Percentiles rank a stretch among this genome's conserved stretches.
phyloP scores from a whole-genome alignment of 495 filamentous ascomycete species.

The Penicillium egyptiacum region DNA sequence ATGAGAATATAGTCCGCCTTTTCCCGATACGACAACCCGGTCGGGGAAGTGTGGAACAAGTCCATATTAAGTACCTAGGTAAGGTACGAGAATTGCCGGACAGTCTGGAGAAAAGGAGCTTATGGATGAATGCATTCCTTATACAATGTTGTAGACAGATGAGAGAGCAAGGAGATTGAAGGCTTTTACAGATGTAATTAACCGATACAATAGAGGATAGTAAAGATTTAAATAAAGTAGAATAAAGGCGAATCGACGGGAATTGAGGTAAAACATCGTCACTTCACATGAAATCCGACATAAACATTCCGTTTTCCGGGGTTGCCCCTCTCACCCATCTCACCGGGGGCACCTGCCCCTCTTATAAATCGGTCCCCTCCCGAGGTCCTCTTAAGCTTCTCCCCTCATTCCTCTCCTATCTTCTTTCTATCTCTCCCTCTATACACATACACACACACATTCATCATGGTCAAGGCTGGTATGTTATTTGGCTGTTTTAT shows the following conservation, averaged over 20 bases:
- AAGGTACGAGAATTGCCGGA: constrained; percentile 11
- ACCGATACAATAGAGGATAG: neutral
- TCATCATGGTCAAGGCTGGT: constrained; percentile 90
- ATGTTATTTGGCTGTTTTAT: constrained; percentile 26
- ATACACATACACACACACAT: constrained; percentile 12
- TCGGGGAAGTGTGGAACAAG: constrained; percentile 9
- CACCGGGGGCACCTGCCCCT: constrained; percentile 13
- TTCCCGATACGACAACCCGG: constrained; percentile 17
- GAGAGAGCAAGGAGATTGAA: too few species aligned
- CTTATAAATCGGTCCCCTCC: constrained; percentile 20
- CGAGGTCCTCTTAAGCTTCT: constrained; percentile 23
- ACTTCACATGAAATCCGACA: constrained; percentile 8
- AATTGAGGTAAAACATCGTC: neutral
- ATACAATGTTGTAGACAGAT: neutral
- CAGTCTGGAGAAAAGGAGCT: neutral
- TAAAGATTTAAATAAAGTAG: neutral
- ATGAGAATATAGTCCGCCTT: constrained; percentile 17
- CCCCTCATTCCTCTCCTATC: constrained; percentile 9
- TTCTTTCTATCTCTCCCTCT: constrained; percentile 11
- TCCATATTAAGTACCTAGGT: too few species aligned
- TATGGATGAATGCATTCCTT: neutral
- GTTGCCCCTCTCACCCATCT: constrained; percentile 30
- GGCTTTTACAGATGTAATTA: neutral
- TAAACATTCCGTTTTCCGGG: constrained; percentile 20
- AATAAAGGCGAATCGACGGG: too few species aligned